These are phyloP conservation scores for Kwoniella shivajii DNA, from an alignment of 1,284 basidiomycete genomes.

Conservation along the genomic window DNA sequence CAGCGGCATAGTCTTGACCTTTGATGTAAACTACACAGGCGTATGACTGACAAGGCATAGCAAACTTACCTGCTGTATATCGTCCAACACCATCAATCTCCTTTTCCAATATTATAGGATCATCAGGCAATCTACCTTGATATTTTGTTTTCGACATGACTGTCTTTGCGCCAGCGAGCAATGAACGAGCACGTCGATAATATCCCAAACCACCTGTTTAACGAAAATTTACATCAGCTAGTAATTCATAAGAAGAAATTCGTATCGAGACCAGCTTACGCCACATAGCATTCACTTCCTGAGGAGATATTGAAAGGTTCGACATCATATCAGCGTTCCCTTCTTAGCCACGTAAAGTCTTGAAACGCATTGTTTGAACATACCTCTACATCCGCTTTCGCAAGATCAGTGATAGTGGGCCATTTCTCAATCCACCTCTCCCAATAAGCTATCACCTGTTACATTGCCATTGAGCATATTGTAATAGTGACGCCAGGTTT, in stretches of 20 bases:
- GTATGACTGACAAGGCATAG: background rate
- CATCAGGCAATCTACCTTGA: slow-evolving; percentile 66
- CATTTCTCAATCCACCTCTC: slow-evolving; percentile 80
- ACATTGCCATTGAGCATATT: background rate
- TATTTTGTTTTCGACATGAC: slow-evolving; percentile 64
- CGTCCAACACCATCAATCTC: slow-evolving; percentile 86
- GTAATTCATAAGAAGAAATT: background rate
- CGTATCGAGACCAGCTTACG: slow-evolving; percentile 44
- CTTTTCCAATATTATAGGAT: slow-evolving; percentile 77
- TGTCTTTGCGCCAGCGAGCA: slow-evolving; percentile 76
- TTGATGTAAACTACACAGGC: too few relatives aligned
- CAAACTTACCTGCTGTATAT: slow-evolving; percentile 66
- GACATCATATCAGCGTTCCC: background rate
- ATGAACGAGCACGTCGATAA: slow-evolving; percentile 80
- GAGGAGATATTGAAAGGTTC: background rate
- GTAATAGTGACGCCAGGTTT: background rate
- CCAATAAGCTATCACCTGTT: slow-evolving; percentile 78
- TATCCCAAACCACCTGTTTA: slow-evolving; percentile 69
- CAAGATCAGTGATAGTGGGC: slow-evolving; percentile 79
- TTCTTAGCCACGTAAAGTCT: too few relatives aligned
- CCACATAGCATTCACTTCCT: slow-evolving; percentile 80
- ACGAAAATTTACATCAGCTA: too few relatives aligned
- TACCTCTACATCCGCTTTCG: slow-evolving; percentile 67
- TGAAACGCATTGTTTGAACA: background rate
- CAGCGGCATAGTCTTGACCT: too few relatives aligned